Base-by-base conservation (phyloP, 805 yeast genomes). In the Kluyveromyces aestuarii region DNA sequence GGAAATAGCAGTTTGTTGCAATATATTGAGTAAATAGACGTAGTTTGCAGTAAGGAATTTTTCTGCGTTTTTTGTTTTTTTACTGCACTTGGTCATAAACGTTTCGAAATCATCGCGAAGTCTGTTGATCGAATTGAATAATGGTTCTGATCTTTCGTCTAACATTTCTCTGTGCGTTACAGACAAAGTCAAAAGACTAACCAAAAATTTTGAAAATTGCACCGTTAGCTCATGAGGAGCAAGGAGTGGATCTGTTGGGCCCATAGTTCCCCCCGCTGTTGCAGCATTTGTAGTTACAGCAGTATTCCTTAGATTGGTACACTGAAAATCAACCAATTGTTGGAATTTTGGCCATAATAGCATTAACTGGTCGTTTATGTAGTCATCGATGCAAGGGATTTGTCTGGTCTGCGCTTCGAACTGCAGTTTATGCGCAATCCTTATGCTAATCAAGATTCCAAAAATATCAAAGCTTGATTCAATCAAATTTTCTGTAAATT, bases 311-410 rank as follows among this genome's bases (percentile, higher is more conserved):
- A 88, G 68, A 45, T 81, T 77, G 18, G 81, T 84, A 56, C 96
- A 83, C 57, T 91, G 87, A 35, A 77, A 68, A 61, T 89, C 96
- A 40, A 90, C 75, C 35, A 87, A 71, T 42, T 72, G 74, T 58
- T 89, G 90, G 59, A 90, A 85, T 50, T 77, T 80, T 0, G 97
- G 96, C 98, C 98, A 93, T 41, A 91, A 68, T 3, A 76, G 63
- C 46, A 87, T 76, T 52, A 82, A 65, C 52, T 84, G 80, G 14
- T 78, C 71, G 55, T 84, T 81, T 53, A 84, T 72, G 62, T 84
- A 86, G 50, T 80, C 85, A 52, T 82, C 87, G 30, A 64, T 47
- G 8, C 80, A 80, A 0, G 95, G 90, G 2, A 84, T 79, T 49
- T 76, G 77, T 50, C 86, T 74, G 52, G 78, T 82, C 59, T 85